These are phyloP conservation scores for Tricholoma bakamatsutake DNA, from an alignment of 768 basidiomycete species.

Conservation along the genomic window DNA sequence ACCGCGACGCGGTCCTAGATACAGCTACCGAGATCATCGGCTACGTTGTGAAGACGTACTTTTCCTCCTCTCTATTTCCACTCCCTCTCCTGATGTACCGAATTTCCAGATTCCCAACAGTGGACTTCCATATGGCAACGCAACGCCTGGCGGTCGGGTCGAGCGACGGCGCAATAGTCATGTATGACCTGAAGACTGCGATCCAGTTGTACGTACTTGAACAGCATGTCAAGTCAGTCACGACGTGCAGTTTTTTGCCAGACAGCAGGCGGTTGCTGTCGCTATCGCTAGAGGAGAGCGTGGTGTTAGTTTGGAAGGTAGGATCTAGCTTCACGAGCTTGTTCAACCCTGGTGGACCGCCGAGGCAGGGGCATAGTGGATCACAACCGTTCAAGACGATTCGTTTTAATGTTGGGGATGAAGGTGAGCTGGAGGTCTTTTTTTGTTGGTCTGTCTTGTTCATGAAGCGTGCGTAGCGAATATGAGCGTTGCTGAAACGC, in stretches of 20 bases:
- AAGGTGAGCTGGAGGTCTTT: constrained; percentile 45
- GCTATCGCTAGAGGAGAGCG: constrained; percentile 77
- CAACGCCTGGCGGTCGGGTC: constrained; percentile 94
- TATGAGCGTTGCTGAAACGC: constrained; percentile 47
- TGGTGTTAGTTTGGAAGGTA: constrained; percentile 93
- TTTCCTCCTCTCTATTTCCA: background rate
- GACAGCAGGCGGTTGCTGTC: constrained; percentile 90
- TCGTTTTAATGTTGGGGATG: constrained; percentile 77
- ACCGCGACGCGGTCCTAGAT: constrained; percentile 81
- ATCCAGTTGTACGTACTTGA: constrained; percentile 94
- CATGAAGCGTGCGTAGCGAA: constrained; percentile 20
- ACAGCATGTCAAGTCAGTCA: constrained; percentile 75
- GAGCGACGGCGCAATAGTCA: constrained; percentile 86
- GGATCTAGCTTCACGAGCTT: constrained; percentile 85
- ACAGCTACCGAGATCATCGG: constrained; percentile 92
- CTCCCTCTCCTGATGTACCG: background rate
- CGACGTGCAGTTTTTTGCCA: constrained; percentile 87
- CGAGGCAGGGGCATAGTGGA: constrained; percentile 79
- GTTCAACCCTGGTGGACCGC: constrained; percentile 87
- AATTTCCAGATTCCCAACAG: constrained; percentile 67
- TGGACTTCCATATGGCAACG: constrained; percentile 86
- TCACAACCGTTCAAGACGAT: constrained; percentile 86
- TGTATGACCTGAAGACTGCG: constrained; percentile 96
- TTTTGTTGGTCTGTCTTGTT: background rate
- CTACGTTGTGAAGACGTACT: constrained; percentile 89